Conservation (phyloP, 352 stramenopile species). For the Pythium phragmiticola region DNA sequence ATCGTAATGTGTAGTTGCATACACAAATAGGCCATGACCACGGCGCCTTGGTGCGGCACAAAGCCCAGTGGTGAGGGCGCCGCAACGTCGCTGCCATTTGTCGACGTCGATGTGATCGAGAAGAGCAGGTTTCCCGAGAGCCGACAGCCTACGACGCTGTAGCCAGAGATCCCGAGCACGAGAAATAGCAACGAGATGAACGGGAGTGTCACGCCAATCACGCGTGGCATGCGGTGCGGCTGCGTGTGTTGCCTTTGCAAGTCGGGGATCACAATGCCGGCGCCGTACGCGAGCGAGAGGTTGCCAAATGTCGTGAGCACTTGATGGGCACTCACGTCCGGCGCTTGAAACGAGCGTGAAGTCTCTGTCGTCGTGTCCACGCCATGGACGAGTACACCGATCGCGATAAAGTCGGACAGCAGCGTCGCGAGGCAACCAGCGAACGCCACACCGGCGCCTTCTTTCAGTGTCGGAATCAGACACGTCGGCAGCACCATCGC, state of each 20-base stretch:
- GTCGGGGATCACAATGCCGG: slow-evolving; percentile 60
- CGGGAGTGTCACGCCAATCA: slow-evolving; percentile 47
- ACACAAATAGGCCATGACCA: slow-evolving; percentile 38
- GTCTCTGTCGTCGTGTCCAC: slow-evolving; percentile 28
- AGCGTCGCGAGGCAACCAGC: slow-evolving; percentile 58
- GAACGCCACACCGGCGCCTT: slow-evolving; percentile 53
- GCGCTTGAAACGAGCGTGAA: not conserved
- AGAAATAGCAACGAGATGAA: slow-evolving; percentile 56
- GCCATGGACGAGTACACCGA: slow-evolving; percentile 47
- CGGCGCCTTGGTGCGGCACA: slow-evolving; percentile 24
- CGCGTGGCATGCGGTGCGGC: slow-evolving; percentile 55
- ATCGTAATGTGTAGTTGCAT: slow-evolving; percentile 61
- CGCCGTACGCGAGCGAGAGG: slow-evolving; percentile 59
- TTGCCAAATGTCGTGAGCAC: slow-evolving; percentile 59
- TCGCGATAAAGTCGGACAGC: slow-evolving; percentile 50
- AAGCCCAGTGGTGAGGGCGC: too few species aligned
- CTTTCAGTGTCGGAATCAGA: slow-evolving; percentile 61
- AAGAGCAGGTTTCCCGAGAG: slow-evolving; percentile 70
- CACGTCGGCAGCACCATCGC: slow-evolving; percentile 46
- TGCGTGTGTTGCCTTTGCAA: slow-evolving; percentile 61
- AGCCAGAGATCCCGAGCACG: slow-evolving; percentile 37
- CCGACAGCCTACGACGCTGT: slow-evolving; percentile 58
- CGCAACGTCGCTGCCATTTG: too few species aligned
- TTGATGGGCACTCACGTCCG: slow-evolving; percentile 45
- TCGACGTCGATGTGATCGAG: not conserved